phyloP scores from a whole-genome alignment of 768 basidiomycete species.

The Gyrodon lividus region DNA sequence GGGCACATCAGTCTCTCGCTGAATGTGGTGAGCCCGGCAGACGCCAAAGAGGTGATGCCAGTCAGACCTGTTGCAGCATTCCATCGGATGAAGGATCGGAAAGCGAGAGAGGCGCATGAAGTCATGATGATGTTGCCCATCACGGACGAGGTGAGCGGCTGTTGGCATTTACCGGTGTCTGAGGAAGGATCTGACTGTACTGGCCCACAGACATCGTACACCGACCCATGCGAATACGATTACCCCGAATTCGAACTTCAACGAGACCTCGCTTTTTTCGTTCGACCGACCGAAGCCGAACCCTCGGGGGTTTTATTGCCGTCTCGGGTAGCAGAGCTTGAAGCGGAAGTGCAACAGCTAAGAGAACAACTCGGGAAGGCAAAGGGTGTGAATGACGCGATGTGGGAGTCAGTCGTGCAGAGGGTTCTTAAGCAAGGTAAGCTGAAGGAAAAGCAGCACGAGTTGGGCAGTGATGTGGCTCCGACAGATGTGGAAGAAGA shows the following conservation, averaged over 20 bases:
- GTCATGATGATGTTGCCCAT: slow-evolving; percentile 59
- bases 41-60: slow-evolving; percentile 58
- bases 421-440: slow-evolving; percentile 45
- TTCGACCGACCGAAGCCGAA: slow-evolving; percentile 40
- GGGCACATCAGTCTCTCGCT: slow-evolving; percentile 68
- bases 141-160: slow-evolving; percentile 39
- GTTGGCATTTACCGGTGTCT: background rate
- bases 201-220: slow-evolving; percentile 15
- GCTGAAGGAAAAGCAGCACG: slow-evolving; percentile 16
- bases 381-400: slow-evolving; percentile 87
- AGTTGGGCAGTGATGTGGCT: background rate
- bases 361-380: slow-evolving; percentile 76
- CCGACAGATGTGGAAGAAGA: background rate
- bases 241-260: slow-evolving; percentile 59
- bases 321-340: slow-evolving; percentile 63
- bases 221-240: slow-evolving; percentile 22
- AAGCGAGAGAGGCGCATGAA: slow-evolving; percentile 67
- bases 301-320: slow-evolving; percentile 42
- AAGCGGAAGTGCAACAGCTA: slow-evolving; percentile 66
- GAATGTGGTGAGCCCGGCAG: slow-evolving; percentile 34
- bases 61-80: slow-evolving; percentile 67
- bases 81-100: slow-evolving; percentile 69
- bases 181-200: background rate
- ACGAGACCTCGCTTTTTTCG: slow-evolving; percentile 66
- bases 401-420: slow-evolving; percentile 88